phyloP scores from a whole-genome alignment of 2,329 filamentous ascomycete species.

The Paecilomyces sp. region DNA sequence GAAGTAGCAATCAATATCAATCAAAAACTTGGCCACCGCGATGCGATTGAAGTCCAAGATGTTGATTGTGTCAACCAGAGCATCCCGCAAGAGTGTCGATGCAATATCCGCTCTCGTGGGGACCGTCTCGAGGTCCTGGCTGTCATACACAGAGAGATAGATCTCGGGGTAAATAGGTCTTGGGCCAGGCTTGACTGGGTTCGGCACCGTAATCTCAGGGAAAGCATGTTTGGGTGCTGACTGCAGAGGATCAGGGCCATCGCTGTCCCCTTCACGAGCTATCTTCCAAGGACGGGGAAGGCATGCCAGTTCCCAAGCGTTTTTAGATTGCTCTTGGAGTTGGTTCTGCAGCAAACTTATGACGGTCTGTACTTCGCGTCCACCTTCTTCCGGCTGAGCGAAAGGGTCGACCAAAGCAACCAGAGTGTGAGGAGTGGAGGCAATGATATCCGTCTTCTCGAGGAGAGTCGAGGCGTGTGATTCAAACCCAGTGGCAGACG shows the following conservation, averaged over 20 bases:
- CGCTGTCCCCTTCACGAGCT: constrained; percentile 26
- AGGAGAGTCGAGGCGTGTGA: constrained; percentile 71
- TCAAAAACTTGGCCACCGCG: constrained; percentile 76
- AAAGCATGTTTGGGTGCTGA: constrained; percentile 65
- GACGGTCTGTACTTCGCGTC: constrained; percentile 63
- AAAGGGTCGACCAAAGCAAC: constrained; percentile 85
- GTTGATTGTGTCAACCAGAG: constrained; percentile 86
- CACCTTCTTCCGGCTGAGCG: constrained; percentile 40
- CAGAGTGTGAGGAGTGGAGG: constrained; percentile 76
- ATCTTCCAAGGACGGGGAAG: constrained; percentile 51
- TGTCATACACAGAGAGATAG: constrained; percentile 84
- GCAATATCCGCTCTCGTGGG: constrained; percentile 69
- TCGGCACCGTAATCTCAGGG: constrained; percentile 68
- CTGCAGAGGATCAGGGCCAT: constrained; percentile 51
- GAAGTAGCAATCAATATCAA: constrained; percentile 94
- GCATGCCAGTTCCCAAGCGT: constrained; percentile 66
- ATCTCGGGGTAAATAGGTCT: constrained; percentile 82
- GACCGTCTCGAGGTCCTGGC: constrained; percentile 84
- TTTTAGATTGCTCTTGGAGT: constrained; percentile 66
- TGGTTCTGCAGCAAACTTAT: constrained; percentile 81
- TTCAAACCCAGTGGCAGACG: constrained; percentile 62
- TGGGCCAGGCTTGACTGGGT: constrained; percentile 65
- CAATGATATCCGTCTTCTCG: constrained; percentile 92
- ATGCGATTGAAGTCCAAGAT: constrained; percentile 89
- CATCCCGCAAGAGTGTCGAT: constrained; percentile 76